Conservation (phyloP, 2,329 filamentous ascomycete genomes). For the Samsoniella hepiali region DNA sequence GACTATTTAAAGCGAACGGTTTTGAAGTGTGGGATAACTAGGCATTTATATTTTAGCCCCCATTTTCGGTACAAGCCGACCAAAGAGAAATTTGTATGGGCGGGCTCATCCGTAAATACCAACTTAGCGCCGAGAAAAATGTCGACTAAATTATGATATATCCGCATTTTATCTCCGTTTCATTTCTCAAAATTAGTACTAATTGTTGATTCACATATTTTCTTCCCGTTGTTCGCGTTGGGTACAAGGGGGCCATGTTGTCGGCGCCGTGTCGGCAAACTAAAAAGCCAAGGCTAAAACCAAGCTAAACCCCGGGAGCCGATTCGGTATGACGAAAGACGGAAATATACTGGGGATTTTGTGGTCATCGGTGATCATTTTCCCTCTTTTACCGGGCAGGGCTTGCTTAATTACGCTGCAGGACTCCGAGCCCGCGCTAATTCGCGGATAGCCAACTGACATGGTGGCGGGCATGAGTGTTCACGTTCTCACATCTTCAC, state of each 20-base stretch:
- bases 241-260: not conserved
- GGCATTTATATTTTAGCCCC: not conserved
- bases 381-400: not conserved
- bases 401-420: not conserved
- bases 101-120: not conserved
- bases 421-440: not conserved
- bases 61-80: not conserved
- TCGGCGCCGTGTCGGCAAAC: constrained; percentile 14
- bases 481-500: not conserved
- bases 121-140: not conserved
- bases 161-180: not conserved
- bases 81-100: not conserved
- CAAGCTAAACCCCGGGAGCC: not conserved
- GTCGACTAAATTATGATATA: not conserved
- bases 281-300: not conserved
- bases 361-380: not conserved
- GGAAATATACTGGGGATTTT: not conserved
- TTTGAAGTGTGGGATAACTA: not conserved
- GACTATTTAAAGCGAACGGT: not conserved
- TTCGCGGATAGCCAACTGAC: not conserved
- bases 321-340: not conserved
- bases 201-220: not conserved
- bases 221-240: too few species aligned
- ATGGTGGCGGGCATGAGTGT: not conserved
- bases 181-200: not conserved